These are phyloP conservation scores for Pholiota molesta DNA, from an alignment of 768 basidiomycete species.

Conservation along the genomic window DNA sequence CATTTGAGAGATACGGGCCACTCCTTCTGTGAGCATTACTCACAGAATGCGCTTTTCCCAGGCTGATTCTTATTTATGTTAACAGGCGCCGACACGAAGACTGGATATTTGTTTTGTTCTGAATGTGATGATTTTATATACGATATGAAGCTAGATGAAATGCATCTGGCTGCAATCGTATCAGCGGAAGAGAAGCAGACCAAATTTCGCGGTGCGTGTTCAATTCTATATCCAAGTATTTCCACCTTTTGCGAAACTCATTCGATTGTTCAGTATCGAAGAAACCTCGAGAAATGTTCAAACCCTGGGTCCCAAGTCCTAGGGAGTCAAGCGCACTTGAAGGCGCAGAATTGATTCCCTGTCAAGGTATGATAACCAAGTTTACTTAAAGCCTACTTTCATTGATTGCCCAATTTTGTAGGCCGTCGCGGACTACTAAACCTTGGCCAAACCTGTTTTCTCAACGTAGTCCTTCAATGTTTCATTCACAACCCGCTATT, in stretches of 20 bases:
- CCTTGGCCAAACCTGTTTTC: constrained; percentile 91
- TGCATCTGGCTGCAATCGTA: constrained; percentile 47
- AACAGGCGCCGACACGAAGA: constrained; percentile 72
- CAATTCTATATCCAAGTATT: neutral
- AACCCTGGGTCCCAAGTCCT: constrained; percentile 40
- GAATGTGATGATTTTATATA: constrained; percentile 79
- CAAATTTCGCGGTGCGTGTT: constrained; percentile 54
- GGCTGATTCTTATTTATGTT: constrained; percentile 1
- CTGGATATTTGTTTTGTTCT: constrained; percentile 76
- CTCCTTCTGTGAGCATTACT: constrained; percentile 60
- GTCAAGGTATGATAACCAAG: constrained; percentile 60
- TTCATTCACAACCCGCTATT: constrained; percentile 90
- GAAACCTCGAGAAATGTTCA: constrained; percentile 37
- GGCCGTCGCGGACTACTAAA: constrained; percentile 87
- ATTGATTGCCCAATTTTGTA: constrained; percentile 26
- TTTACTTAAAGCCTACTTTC: neutral
- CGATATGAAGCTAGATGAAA: constrained; percentile 50
- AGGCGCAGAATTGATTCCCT: constrained; percentile 56
- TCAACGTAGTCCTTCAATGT: constrained; percentile 89
- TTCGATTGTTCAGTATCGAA: constrained; percentile 33
- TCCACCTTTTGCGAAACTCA: constrained; percentile 6
- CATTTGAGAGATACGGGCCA: constrained; percentile 66
- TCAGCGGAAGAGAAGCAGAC: constrained; percentile 63
- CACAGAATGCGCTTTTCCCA: neutral
- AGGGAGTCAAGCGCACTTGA: constrained; percentile 49